Evolutionary conservation across 73 alveolate genomes (phyloP), one percentile per base, ranked within the genome.

Genomic region (Paramecium caudatum): DNA sequence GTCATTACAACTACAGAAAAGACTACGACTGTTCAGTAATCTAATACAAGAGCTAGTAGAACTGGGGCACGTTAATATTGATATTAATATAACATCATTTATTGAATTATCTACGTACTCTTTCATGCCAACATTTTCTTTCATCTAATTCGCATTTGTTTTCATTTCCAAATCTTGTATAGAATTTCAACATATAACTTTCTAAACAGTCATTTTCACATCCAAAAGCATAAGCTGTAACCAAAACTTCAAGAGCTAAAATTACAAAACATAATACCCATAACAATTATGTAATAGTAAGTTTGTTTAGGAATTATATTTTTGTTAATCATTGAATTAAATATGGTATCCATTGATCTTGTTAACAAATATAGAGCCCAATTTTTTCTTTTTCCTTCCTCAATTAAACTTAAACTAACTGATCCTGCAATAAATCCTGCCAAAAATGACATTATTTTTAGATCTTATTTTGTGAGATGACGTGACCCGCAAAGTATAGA

Each of bases 331-430:
- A 68, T 32, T 68, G 84, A 68, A 68, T 34, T 68, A 68, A 68
- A 68, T 43, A 68, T 68, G 15, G 84, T 68, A 68, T 68, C 84
- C 84, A 68, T 68, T 34, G 84, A 68, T 68, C 84, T 68, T 13
- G 84, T 68, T 16, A 68, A 25, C 12, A 68, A 16, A 37, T 68
- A 68, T n/a, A 68, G 34, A 34, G 84, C 84, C 84, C 84, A 68
- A 68, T 68, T 68, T 15, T 32, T 34, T 33, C 84, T 68, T 19
- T 68, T 68, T 32, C 50, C 15, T 32, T 68, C 84, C 16, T 68
- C 61, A 5, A 68, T 34, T 68, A 68, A 34, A 34, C 61, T 34
- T 34, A 68, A 16, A 36, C 84, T 68, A 5, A 68, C 50, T 10
- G 37, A 68, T 68, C 84, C 84, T 10, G 61, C 84, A 34, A 34